Conservation (phyloP, 1,284 basidiomycete species). For the Papiliotrema flavescens region DNA sequence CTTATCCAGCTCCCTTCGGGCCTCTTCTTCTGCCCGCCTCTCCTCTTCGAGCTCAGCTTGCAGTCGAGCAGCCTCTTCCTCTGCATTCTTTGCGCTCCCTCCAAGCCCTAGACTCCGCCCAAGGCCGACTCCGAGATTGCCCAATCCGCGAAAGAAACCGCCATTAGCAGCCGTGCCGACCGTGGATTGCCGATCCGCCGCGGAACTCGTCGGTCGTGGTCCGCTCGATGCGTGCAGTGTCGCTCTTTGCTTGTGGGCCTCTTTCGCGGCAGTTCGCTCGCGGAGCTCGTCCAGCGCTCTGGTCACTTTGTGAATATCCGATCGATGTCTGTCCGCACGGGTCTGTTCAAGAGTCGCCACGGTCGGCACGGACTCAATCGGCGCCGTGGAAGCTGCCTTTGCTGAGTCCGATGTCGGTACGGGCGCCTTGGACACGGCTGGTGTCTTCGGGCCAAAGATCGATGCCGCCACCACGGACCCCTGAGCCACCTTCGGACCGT, state of each 20-base stretch:
- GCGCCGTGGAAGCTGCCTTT: too few species aligned
- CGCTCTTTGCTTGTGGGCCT: slow-evolving; percentile 28
- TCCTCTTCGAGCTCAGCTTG: slow-evolving; percentile 31
- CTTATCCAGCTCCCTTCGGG: not conserved
- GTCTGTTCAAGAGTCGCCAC: slow-evolving; percentile 4
- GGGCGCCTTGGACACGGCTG: too few species aligned
- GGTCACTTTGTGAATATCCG: slow-evolving; percentile 34
- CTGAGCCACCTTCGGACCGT: too few species aligned
- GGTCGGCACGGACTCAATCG: not conserved
- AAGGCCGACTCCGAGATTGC: slow-evolving; percentile 24
- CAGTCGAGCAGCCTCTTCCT: slow-evolving; percentile 23
- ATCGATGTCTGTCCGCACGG: slow-evolving; percentile 7
- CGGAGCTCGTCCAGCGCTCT: slow-evolving; percentile 40
- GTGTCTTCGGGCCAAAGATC: too few species aligned
- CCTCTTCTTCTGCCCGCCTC: slow-evolving; percentile 11
- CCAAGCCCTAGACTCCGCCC: slow-evolving; percentile 23
- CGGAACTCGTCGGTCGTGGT: not conserved
- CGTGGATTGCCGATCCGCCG: slow-evolving; percentile 1
- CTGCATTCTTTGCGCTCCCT: slow-evolving; percentile 9
- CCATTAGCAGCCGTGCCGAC: slow-evolving; percentile 21
- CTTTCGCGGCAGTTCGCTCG: slow-evolving; percentile 33
- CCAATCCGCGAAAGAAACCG: slow-evolving; percentile 40
- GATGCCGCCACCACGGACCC: too few species aligned
- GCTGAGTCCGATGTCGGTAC: not conserved
- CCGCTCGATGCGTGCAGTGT: slow-evolving; percentile 5